Conservation (phyloP, 2,329 filamentous ascomycete genomes). For the Aspergillus phoenicis region DNA sequence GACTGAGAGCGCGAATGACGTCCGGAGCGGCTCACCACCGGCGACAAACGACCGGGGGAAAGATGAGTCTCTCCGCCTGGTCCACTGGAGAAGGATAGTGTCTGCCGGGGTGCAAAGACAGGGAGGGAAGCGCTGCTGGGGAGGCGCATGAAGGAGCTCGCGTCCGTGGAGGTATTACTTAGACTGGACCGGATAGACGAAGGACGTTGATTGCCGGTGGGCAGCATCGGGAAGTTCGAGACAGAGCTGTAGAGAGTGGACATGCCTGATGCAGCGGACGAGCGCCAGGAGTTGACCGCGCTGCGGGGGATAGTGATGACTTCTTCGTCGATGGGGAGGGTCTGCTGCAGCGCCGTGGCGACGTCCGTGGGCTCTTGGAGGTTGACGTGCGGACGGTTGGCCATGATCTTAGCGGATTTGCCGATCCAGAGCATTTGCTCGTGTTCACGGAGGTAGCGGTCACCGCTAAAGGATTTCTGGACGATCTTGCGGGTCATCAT, state of each 20-base stretch:
- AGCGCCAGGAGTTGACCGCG: conserved; percentile 40
- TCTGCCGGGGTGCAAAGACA: conserved; percentile 36
- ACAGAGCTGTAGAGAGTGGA: conserved; percentile 33
- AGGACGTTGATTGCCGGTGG: conserved; percentile 16
- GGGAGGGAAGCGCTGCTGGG: conserved; percentile 29
- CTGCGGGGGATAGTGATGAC: conserved; percentile 39
- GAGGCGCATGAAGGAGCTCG: conserved; percentile 33
- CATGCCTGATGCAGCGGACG: conserved; percentile 36
- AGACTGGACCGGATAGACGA: conserved; percentile 32
- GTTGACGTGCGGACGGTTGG: conserved; percentile 27
- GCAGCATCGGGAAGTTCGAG: conserved; percentile 25
- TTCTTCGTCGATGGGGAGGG: conserved; percentile 36
- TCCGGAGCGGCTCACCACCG: conserved; percentile 13
- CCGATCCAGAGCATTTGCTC: conserved; percentile 62
- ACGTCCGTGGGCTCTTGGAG: conserved; percentile 30
- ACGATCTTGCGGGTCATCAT: conserved; percentile 62
- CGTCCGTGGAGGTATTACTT: conserved; percentile 35
- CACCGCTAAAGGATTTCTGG: conserved; percentile 61
- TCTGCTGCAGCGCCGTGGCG: conserved; percentile 28
- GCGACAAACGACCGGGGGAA: conserved; percentile 24
- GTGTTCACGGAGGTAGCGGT: conserved; percentile 63
- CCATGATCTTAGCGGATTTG: conserved; percentile 40
- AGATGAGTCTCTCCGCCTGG: conserved; percentile 16
- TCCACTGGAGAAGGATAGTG: conserved; percentile 16
- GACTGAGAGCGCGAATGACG: conserved; percentile 24